phyloP scores from a whole-genome alignment of 2,329 filamentous ascomycete genomes.

The Metarhizium rileyi region DNA sequence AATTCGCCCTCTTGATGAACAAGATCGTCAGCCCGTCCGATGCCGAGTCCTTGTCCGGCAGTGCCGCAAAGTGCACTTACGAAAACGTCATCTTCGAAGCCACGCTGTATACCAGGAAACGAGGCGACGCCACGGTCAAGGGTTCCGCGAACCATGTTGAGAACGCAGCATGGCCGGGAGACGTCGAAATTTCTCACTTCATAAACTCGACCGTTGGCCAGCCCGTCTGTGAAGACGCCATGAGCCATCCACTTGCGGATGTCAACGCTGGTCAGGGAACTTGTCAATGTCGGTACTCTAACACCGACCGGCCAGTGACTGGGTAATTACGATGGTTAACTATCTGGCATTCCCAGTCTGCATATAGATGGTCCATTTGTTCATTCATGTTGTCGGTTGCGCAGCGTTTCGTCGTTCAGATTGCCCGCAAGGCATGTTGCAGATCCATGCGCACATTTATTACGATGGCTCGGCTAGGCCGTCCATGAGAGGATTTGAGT shows the following conservation, averaged over 20 bases:
- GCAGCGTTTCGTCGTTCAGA: too few species aligned
- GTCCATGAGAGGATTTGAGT: too few species aligned
- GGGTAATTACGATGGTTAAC: too few species aligned
- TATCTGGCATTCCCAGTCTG: too few species aligned
- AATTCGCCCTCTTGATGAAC: constrained; percentile 43
- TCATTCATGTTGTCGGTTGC: too few species aligned
- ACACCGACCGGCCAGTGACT: constrained; percentile 58
- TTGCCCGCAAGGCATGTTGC: too few species aligned
- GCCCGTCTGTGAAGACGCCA: constrained; percentile 41
- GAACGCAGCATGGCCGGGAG: constrained; percentile 42
- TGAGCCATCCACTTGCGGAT: constrained; percentile 26
- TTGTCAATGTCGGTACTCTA: constrained; percentile 31
- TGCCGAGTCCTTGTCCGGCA: constrained; percentile 30
- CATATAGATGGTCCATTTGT: too few species aligned
- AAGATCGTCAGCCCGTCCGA: constrained; percentile 42
- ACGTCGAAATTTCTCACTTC: constrained; percentile 44
- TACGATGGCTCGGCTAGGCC: too few species aligned
- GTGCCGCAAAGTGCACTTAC: constrained; percentile 47
- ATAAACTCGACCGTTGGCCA: constrained; percentile 30
- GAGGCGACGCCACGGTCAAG: constrained; percentile 14
- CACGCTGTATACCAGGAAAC: constrained; percentile 47
- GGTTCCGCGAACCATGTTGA: background rate
- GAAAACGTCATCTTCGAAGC: constrained; percentile 44
- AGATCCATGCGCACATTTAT: too few species aligned
- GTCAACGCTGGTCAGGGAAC: constrained; percentile 25